These are phyloP conservation scores for Darksidea phi DNA, from an alignment of 495 filamentous ascomycete species.

Conservation along the genomic window DNA sequence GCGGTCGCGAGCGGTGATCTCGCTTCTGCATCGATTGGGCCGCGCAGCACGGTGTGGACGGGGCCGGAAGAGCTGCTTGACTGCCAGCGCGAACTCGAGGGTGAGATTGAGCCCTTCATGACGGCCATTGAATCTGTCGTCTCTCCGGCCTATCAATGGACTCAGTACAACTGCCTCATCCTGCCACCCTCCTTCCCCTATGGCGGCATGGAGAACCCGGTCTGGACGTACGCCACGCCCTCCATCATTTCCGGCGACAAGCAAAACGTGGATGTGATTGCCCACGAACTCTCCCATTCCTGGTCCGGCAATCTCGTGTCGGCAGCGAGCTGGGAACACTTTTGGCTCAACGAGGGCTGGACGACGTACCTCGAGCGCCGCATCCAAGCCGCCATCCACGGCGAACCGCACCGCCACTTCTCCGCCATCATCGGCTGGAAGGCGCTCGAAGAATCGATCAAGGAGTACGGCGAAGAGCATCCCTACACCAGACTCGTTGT, in stretches of 20 bases:
- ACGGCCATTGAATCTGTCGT: conserved; percentile 83
- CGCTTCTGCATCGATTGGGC: conserved; percentile 76
- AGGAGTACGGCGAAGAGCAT: conserved; percentile 73
- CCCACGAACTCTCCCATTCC: conserved; percentile 84
- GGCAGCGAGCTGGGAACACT: conserved; percentile 92
- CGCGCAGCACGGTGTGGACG: conserved; percentile 76
- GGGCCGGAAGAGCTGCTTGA: conserved; percentile 80
- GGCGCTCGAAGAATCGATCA: conserved; percentile 69
- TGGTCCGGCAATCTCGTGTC: conserved; percentile 95
- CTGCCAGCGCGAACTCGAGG: conserved; percentile 86
- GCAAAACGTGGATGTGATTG: conserved; percentile 94
- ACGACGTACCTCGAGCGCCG: conserved; percentile 89
- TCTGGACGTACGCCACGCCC: conserved; percentile 90
- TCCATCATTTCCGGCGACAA: conserved; percentile 89
- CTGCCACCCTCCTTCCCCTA: conserved; percentile 90
- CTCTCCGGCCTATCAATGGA: conserved; percentile 80
- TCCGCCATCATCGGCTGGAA: conserved; percentile 83
- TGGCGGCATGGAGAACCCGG: conserved; percentile 90
- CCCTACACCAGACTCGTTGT: conserved; percentile 90
- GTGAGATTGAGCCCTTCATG: conserved; percentile 86
- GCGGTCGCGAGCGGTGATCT: conserved; percentile 89
- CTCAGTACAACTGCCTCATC: conserved; percentile 89
- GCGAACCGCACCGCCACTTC: conserved; percentile 83
- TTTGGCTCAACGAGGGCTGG: conserved; percentile 97
- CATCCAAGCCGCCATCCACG: conserved; percentile 66